phyloP scores from a whole-genome alignment of 495 filamentous ascomycete genomes.

The Lepidopterella palustris region DNA sequence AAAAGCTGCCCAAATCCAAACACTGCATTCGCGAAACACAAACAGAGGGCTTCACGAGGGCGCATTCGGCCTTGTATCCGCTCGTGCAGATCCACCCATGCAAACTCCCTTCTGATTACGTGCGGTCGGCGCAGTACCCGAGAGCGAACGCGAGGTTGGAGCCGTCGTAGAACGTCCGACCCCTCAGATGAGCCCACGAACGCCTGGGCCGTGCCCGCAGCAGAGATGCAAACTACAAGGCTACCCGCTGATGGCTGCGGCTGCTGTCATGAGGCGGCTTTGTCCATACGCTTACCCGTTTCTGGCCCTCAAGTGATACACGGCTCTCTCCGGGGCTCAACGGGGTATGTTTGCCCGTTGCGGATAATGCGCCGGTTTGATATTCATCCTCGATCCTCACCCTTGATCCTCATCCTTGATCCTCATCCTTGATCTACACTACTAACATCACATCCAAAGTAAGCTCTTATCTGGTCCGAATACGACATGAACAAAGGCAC shows the following conservation, averaged over 20 bases:
- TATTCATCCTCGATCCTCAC: too few species aligned
- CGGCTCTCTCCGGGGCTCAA: background rate
- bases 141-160: slow-evolving; percentile 4
- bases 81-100: slow-evolving; percentile 5
- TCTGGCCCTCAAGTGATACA: background rate
- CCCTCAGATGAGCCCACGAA: slow-evolving; percentile 24
- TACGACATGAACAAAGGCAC: slow-evolving; percentile 19
- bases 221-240: slow-evolving; percentile 7
- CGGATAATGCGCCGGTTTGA: background rate
- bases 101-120: slow-evolving; percentile 16
- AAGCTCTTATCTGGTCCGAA: slow-evolving; percentile 6
- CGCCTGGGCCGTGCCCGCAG: slow-evolving; percentile 20
- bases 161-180: slow-evolving; percentile 19
- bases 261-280: background rate
- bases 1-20: background rate
- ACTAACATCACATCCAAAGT: slow-evolving; percentile 11
- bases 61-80: background rate
- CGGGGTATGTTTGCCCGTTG: slow-evolving; percentile 13
- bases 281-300: background rate
- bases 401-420: background rate
- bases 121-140: slow-evolving; percentile 10
- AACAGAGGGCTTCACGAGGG: background rate
- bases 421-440: background rate
- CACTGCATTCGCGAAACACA: background rate
- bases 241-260: background rate